phyloP scores from a whole-genome alignment of 2,329 filamentous ascomycete species.

The Paracamarosporium sp. region DNA sequence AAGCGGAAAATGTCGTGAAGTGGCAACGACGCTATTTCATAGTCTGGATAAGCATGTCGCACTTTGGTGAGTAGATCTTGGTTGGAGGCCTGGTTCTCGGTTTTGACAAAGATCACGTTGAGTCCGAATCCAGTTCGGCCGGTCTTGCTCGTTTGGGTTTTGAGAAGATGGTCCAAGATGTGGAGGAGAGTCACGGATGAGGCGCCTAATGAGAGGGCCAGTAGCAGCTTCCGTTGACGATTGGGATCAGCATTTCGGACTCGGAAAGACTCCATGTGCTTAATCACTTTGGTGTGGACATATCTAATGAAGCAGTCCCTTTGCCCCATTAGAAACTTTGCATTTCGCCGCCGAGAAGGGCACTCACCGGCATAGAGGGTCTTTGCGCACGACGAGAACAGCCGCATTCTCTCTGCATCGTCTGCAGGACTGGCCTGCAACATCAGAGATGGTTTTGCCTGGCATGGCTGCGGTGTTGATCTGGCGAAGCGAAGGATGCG shows the following conservation, averaged over 20 bases:
- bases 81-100: slow-evolving; percentile 38
- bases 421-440: slow-evolving; percentile 53
- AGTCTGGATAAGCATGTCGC: slow-evolving; percentile 68
- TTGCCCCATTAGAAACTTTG: slow-evolving; percentile 11
- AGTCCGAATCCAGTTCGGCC: slow-evolving; percentile 73
- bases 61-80: slow-evolving; percentile 43
- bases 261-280: slow-evolving; percentile 74
- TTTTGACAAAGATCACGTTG: slow-evolving; percentile 58
- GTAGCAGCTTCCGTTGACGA: slow-evolving; percentile 65
- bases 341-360: not conserved
- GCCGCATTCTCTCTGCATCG: slow-evolving; percentile 62
- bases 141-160: slow-evolving; percentile 69
- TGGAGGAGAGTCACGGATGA: slow-evolving; percentile 81
- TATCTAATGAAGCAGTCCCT: slow-evolving; percentile 81
- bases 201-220: slow-evolving; percentile 83
- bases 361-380: slow-evolving; percentile 66
- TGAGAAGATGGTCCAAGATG: slow-evolving; percentile 73
- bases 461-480: slow-evolving; percentile 33
- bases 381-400: slow-evolving; percentile 62
- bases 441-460: slow-evolving; percentile 30
- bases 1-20: slow-evolving; percentile 63
- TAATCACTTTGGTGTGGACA: slow-evolving; percentile 78
- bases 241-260: slow-evolving; percentile 55
- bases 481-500: not conserved
- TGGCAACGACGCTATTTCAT: slow-evolving; percentile 67